phyloP scores from a whole-genome alignment of 1,284 basidiomycete genomes.

The Ganoderma sp. region DNA sequence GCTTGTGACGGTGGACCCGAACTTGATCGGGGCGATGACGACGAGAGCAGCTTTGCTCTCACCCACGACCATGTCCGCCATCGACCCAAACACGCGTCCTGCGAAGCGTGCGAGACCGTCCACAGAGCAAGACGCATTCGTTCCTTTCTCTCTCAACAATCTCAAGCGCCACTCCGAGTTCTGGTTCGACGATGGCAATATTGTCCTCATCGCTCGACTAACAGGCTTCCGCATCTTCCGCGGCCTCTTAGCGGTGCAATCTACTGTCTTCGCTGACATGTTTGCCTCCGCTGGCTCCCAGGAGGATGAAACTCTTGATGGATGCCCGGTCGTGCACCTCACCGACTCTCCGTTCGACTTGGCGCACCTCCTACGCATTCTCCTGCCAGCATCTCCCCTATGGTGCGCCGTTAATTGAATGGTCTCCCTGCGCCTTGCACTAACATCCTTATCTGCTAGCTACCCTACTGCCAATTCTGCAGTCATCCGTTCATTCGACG shows the following conservation, averaged over 20 bases:
- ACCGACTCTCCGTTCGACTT: constrained; percentile 21
- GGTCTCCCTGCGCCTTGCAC: background rate
- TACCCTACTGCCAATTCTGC: background rate
- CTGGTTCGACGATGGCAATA: constrained; percentile 10
- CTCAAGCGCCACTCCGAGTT: background rate
- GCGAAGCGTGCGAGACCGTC: background rate
- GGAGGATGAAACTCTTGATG: constrained; percentile 17
- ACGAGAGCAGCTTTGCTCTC: background rate
- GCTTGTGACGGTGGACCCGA: too few relatives aligned
- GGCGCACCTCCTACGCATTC: constrained; percentile 9
- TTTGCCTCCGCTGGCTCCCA: constrained; percentile 26
- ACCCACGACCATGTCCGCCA: background rate
- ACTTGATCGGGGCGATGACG: too few relatives aligned
- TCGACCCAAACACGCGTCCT: background rate
- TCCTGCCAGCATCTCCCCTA: background rate
- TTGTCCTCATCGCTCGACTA: constrained; percentile 3
- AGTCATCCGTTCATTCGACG: background rate
- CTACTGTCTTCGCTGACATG: constrained; percentile 28
- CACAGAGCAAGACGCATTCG: background rate
- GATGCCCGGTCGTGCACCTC: constrained; percentile 26
- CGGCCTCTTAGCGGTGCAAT: constrained; percentile 27
- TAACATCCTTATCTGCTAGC: background rate
- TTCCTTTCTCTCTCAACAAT: too few relatives aligned
- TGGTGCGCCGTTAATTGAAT: background rate
- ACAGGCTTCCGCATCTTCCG: constrained; percentile 27